Conservation (phyloP, 495 filamentous ascomycete species). For the Penicillium desertorum region DNA sequence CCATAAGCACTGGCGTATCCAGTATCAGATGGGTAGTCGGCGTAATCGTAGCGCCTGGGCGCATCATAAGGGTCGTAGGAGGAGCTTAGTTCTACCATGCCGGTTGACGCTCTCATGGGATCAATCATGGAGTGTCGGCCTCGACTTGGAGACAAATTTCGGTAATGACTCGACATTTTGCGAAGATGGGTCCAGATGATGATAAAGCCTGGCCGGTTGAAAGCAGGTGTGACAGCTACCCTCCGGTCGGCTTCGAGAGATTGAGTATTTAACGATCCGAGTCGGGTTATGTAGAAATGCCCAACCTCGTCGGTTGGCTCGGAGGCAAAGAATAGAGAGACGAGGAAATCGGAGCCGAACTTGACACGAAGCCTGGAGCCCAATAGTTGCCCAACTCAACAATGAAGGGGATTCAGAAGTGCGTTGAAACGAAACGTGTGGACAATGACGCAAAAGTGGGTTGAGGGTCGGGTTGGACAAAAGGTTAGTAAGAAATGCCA, state of each 20-base stretch:
- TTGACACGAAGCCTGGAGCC: conserved; percentile 17
- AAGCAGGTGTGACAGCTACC: neutral
- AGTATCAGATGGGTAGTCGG: conserved; percentile 38
- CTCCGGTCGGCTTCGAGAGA: neutral
- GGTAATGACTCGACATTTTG: conserved; percentile 25
- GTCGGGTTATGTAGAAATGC: conserved; percentile 10
- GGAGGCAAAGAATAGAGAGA: neutral
- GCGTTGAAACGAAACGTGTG: conserved; percentile 4
- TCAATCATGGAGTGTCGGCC: conserved; percentile 35
- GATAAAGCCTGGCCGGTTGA: neutral
- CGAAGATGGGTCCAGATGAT: neutral
- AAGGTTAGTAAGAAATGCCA: conserved; percentile 6
- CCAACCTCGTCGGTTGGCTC: conserved; percentile 2
- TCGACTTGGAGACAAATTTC: conserved; percentile 35
- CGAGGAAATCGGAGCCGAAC: conserved; percentile 17
- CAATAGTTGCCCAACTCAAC: conserved; percentile 15
- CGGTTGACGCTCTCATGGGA: conserved; percentile 50
- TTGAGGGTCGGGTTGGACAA: conserved; percentile 7
- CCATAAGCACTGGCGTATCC: conserved; percentile 35
- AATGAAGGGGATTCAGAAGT: conserved; percentile 6
- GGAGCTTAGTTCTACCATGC: conserved; percentile 41
- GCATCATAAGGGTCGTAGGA: conserved; percentile 39
- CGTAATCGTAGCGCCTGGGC: conserved; percentile 31
- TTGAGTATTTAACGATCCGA: neutral
- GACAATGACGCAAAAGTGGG: conserved; percentile 28